Percentiles rank a stretch among this genome's conserved stretches.
Conservation (phyloP, 1,284 basidiomycete genomes). For the Cutaneotrichosporon sp. region DNA sequence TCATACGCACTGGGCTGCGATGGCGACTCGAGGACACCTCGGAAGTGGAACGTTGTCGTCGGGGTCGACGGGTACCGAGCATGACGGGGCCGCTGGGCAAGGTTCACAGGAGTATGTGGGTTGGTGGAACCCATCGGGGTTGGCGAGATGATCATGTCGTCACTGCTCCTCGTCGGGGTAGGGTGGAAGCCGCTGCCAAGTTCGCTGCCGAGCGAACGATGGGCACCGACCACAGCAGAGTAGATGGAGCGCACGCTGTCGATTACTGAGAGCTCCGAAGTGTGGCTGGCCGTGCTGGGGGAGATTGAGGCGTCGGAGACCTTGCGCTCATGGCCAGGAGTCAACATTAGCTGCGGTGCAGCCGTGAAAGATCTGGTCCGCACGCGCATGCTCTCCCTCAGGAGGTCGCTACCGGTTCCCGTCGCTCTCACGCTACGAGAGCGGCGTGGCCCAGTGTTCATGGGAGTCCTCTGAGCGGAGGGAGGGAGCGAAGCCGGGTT, state of each 20-base stretch:
- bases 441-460: neutral
- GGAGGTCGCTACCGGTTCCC: neutral
- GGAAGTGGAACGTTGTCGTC: constrained; percentile 13
- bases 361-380: neutral
- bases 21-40: constrained; percentile 6
- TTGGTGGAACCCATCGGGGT: neutral
- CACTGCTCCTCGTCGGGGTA: neutral
- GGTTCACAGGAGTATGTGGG: neutral
- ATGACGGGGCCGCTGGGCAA: neutral
- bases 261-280: constrained; percentile 6
- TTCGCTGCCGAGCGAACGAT: constrained; percentile 38
- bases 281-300: neutral
- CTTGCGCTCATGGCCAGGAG: neutral
- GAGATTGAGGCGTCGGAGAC: neutral
- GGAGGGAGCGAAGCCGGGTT: neutral
- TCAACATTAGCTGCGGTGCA: neutral
- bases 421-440: neutral
- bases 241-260: constrained; percentile 24
- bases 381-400: constrained; percentile 6
- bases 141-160: neutral
- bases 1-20: constrained; percentile 12
- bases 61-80: neutral
- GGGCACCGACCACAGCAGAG: constrained; percentile 15
- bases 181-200: constrained; percentile 18
- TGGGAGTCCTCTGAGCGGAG: neutral